Percentiles rank a stretch among this genome's conserved stretches.
phyloP scores from a whole-genome alignment of 148 eudicot genomes.

The Rhododendron ferrugineum region DNA sequence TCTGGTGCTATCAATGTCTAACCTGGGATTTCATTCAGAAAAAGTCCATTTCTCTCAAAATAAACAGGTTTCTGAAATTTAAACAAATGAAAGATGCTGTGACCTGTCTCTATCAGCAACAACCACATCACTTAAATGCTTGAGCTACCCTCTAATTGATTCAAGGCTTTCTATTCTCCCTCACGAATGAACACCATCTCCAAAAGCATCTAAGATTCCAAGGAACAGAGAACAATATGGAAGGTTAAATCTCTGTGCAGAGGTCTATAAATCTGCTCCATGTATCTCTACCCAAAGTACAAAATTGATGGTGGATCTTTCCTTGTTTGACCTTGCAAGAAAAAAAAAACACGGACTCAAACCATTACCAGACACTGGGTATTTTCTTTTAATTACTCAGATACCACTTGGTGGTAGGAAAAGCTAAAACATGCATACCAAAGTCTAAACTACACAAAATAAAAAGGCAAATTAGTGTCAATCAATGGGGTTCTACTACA shows the following conservation, averaged over 20 bases:
- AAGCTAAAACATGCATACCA: neutral
- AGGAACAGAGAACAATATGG: neutral
- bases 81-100: neutral
- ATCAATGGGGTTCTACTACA: neutral
- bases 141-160: neutral
- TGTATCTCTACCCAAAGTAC: neutral
- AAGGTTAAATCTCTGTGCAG: neutral
- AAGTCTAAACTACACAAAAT: neutral
- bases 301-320: neutral
- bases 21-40: neutral
- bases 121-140: neutral
- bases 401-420: neutral
- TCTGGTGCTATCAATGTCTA: neutral
- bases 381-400: neutral
- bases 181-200: too few species aligned
- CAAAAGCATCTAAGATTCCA: neutral
- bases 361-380: neutral
- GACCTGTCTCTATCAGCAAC: neutral
- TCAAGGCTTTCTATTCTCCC: too few species aligned
- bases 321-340: neutral
- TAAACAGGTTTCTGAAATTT: neutral
- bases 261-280: neutral
- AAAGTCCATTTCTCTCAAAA: neutral
- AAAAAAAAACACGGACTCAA: neutral
- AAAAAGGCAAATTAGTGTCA: neutral